Evolutionary conservation across 2,329 filamentous ascomycete genomes (phyloP).

Genomic region (Monosporascus sp.): DNA sequence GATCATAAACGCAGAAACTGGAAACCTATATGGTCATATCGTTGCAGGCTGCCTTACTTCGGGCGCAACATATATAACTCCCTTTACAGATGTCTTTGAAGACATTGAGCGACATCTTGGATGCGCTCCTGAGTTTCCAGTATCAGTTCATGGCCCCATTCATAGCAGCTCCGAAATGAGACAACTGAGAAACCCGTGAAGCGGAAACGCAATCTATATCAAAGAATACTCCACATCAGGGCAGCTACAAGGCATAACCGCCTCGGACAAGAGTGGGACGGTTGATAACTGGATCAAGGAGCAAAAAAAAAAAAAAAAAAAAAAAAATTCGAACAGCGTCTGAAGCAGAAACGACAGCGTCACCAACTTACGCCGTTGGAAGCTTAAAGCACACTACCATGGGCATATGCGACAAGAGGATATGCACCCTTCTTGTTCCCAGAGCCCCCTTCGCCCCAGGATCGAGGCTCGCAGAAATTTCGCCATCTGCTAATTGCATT

Average conservation of each 20-base stretch:
- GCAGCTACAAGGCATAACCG: too few relatives aligned
- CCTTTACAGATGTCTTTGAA: neutral
- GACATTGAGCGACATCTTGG: neutral
- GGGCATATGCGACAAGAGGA: too few relatives aligned
- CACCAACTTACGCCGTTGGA: too few relatives aligned
- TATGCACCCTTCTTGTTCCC: slow-evolving; percentile 39
- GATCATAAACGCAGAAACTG: neutral
- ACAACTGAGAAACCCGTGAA: slow-evolving; percentile 10
- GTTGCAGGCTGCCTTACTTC: neutral
- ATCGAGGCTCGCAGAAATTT: slow-evolving; percentile 68
- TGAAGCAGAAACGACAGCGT: too few relatives aligned
- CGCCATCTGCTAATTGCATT: slow-evolving; percentile 79
- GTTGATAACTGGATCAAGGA: too few relatives aligned
- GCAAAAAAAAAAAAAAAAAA: too few relatives aligned
- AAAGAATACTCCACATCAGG: too few relatives aligned
- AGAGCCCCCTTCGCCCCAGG: slow-evolving; percentile 61
- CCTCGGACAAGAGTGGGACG: too few relatives aligned
- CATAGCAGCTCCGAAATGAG: too few relatives aligned
- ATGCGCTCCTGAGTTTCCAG: neutral
- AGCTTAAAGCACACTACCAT: too few relatives aligned
- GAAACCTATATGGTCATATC: neutral
- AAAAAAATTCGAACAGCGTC: too few relatives aligned
- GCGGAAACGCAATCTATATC: too few relatives aligned
- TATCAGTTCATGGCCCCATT: neutral
- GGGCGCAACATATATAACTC: neutral